Evolutionary conservation across 139 green algal species (phyloP).

Genomic region (Chlorella sp.): DNA sequence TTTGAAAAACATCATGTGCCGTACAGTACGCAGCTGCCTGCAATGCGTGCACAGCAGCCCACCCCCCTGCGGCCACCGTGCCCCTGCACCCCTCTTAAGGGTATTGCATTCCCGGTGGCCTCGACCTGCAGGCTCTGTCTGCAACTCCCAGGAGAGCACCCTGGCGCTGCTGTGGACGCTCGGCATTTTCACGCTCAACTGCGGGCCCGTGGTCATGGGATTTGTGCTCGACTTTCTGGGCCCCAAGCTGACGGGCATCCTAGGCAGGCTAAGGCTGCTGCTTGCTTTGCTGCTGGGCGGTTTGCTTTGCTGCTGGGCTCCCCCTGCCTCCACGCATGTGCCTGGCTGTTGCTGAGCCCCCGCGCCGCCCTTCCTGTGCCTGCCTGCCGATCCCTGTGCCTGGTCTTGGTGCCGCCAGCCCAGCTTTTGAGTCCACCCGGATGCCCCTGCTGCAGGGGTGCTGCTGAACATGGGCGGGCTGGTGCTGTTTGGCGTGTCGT

Average conservation of each 20-base stretch:
- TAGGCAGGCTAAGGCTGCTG: conserved; percentile 29
- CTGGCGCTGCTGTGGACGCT: conserved; percentile 69
- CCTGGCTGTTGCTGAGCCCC: too few species aligned
- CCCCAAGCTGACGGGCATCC: conserved; percentile 62
- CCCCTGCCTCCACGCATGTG: not conserved
- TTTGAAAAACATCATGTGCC: too few species aligned
- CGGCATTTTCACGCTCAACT: conserved; percentile 72
- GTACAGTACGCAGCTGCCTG: too few species aligned
- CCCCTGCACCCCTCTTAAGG: too few species aligned
- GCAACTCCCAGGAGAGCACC: conserved; percentile 58
- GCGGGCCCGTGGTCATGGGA: conserved; percentile 64
- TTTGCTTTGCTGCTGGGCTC: not conserved
- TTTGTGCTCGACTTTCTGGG: conserved; percentile 65
- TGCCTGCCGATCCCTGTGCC: not conserved
- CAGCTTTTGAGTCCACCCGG: too few species aligned
- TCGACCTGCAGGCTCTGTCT: conserved; percentile 21
- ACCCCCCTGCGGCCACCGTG: not conserved
- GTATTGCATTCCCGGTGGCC: not conserved
- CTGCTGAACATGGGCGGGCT: conserved; percentile 65
- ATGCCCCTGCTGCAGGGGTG: conserved; percentile 39
- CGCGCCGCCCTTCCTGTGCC: too few species aligned
- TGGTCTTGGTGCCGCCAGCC: not conserved
- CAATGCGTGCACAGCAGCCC: not conserved
- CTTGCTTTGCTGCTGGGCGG: not conserved
- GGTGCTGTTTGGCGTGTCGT: conserved; percentile 59